phyloP scores from a whole-genome alignment of 768 basidiomycete genomes.

The Suillus decipiens region DNA sequence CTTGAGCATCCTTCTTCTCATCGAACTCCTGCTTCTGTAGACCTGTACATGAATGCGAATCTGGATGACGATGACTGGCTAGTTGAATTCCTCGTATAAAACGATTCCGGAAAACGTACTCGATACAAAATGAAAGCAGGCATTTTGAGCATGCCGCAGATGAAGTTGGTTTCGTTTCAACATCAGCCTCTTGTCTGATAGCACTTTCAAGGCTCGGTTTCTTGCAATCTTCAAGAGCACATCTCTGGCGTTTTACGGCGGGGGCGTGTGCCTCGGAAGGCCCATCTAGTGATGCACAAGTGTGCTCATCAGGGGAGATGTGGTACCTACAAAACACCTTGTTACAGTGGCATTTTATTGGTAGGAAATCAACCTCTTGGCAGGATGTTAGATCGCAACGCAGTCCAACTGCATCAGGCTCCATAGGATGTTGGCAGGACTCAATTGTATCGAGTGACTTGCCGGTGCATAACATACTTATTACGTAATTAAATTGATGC shows the following conservation, averaged over 20 bases:
- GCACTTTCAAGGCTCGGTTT: conserved; percentile 55
- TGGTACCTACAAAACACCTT: conserved; percentile 66
- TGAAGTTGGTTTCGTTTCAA: conserved; percentile 10
- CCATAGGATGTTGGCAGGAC: conserved; percentile 37
- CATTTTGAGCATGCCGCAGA: conserved; percentile 53
- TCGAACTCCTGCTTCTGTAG: conserved; percentile 16
- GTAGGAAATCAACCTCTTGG: conserved; percentile 70
- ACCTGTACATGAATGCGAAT: conserved; percentile 57
- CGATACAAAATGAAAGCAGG: conserved; percentile 59
- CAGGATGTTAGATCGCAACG: conserved; percentile 66
- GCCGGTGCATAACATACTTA: background rate
- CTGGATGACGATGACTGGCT: conserved; percentile 65
- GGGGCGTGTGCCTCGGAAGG: conserved; percentile 8
- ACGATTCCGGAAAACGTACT: conserved; percentile 41
- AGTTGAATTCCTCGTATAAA: conserved; percentile 10
- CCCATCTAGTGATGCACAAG: conserved; percentile 40
- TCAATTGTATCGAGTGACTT: background rate
- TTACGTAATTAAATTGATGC: conserved; percentile 2
- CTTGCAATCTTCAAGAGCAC: conserved; percentile 50
- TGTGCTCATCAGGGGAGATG: conserved; percentile 58
- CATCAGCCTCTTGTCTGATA: conserved; percentile 21
- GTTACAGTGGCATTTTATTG: conserved; percentile 68
- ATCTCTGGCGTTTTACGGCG: conserved; percentile 43
- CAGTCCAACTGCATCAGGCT: conserved; percentile 57
- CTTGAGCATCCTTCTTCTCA: conserved; percentile 51